Conservation (phyloP, 1,284 basidiomycete species). For the Malassezia caprae region DNA sequence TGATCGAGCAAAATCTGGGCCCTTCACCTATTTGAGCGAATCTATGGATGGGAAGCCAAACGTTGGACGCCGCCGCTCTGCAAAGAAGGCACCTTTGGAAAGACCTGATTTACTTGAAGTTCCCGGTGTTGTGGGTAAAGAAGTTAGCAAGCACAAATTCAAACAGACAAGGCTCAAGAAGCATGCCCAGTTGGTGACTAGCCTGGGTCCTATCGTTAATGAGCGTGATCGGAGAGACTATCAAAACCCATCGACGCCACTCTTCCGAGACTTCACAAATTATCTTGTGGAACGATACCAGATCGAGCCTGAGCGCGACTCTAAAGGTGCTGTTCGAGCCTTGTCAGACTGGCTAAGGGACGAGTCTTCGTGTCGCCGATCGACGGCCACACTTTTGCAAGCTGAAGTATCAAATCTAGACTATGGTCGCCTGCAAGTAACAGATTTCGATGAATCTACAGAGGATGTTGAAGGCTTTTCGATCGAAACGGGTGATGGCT, state of each 20-base stretch:
- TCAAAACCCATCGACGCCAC: constrained; percentile 35
- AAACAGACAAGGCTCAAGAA: constrained; percentile 29
- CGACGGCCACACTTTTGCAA: constrained; percentile 7
- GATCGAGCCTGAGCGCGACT: constrained; percentile 2
- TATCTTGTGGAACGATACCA: constrained; percentile 29
- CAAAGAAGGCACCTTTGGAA: background rate
- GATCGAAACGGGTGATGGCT: constrained; percentile 11
- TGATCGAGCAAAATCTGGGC: constrained; percentile 9
- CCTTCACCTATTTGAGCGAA: background rate
- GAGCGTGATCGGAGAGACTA: constrained; percentile 49
- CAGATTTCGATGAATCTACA: background rate
- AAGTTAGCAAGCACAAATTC: constrained; percentile 47
- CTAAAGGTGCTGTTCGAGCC: background rate
- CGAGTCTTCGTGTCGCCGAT: background rate
- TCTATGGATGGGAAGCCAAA: background rate
- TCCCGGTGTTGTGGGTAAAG: constrained; percentile 46
- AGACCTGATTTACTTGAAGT: constrained; percentile 44
- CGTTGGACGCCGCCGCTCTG: constrained; percentile 10
- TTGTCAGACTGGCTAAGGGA: background rate
- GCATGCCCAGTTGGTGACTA: constrained; percentile 8
- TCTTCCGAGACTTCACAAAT: constrained; percentile 42
- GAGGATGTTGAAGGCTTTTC: constrained; percentile 11
- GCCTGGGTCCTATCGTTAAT: constrained; percentile 34
- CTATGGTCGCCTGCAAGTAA: constrained; percentile 4
- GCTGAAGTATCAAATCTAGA: constrained; percentile 14